Evolutionary conservation across 768 basidiomycete genomes (phyloP).

Genomic region (Russula lepida): DNA sequence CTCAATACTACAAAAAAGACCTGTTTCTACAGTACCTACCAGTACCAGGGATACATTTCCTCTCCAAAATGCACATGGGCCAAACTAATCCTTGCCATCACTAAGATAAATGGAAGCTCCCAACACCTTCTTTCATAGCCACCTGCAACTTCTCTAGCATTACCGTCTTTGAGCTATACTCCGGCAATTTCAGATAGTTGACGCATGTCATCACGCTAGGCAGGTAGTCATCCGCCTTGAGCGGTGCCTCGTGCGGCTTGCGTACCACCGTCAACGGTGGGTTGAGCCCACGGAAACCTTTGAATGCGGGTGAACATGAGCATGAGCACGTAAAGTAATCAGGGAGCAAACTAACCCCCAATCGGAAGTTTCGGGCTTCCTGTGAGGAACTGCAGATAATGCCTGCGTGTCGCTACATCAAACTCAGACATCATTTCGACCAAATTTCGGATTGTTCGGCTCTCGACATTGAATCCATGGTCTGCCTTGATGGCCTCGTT

Average conservation of each 20-base stretch:
- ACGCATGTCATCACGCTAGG: constrained; percentile 99
- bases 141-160: constrained; percentile 75
- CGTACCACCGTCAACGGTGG: constrained; percentile 94
- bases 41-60: background rate
- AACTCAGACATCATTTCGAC: constrained; percentile 82
- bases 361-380: constrained; percentile 96
- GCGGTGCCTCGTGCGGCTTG: constrained; percentile 88
- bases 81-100: constrained; percentile 34
- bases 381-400: constrained; percentile 93
- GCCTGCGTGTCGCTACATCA: constrained; percentile 63
- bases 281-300: constrained; percentile 91
- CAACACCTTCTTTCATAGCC: constrained; percentile 90
- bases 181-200: constrained; percentile 92
- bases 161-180: constrained; percentile 81
- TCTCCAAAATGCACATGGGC: background rate
- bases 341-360: constrained; percentile 52
- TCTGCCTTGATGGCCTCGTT: constrained; percentile 91
- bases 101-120: constrained; percentile 97
- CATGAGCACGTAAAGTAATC: background rate
- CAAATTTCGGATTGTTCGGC: constrained; percentile 81
- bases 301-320: constrained; percentile 1
- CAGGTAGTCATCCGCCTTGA: constrained; percentile 88
- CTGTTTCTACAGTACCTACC: constrained; percentile 1
- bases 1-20: constrained; percentile 1
- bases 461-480: constrained; percentile 95